These are phyloP conservation scores for Typha latifolia DNA, from an alignment of 176 grass and related monocot genomes.

Conservation along the genomic window DNA sequence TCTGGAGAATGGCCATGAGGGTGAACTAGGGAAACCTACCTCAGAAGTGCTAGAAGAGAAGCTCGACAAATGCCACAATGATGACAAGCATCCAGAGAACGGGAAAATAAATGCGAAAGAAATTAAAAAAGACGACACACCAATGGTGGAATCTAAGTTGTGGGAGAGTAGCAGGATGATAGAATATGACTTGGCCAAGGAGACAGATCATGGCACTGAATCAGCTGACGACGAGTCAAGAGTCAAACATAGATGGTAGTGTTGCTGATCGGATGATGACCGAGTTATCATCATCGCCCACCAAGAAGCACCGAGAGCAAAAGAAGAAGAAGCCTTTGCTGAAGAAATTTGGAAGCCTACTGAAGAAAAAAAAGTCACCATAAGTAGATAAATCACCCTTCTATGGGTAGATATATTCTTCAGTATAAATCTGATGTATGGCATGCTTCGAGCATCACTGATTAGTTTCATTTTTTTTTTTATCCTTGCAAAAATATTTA, in stretches of 20 bases:
- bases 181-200: slow-evolving; percentile 50
- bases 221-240: slow-evolving; percentile 37
- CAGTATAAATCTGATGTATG: no score
- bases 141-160: slow-evolving; percentile 17
- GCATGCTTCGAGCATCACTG: no score
- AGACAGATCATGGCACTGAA: slow-evolving; percentile 24
- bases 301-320: slow-evolving; percentile 42
- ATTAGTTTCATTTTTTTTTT: no score
- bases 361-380: slow-evolving; percentile 78
- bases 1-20: slow-evolving; percentile 25
- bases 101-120: slow-evolving; percentile 17
- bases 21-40: slow-evolving; percentile 11
- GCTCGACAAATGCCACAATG: slow-evolving; percentile 15
- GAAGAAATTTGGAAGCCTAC: slow-evolving; percentile 76
- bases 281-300: slow-evolving; percentile 31
- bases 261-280: slow-evolving; percentile 30
- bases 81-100: slow-evolving; percentile 37
- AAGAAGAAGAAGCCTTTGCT: slow-evolving; percentile 91
- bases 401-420: no score
- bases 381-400: slow-evolving; percentile 31
- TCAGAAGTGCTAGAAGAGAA: not conserved
- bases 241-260: slow-evolving; percentile 34
- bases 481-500: no score
- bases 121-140: slow-evolving; percentile 8
- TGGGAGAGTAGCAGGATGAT: slow-evolving; percentile 45